Evolutionary conservation across 176 grass and related monocot genomes (phyloP), one percentile per base, ranked within the genome.

Genomic region (Lolium perenne): DNA sequence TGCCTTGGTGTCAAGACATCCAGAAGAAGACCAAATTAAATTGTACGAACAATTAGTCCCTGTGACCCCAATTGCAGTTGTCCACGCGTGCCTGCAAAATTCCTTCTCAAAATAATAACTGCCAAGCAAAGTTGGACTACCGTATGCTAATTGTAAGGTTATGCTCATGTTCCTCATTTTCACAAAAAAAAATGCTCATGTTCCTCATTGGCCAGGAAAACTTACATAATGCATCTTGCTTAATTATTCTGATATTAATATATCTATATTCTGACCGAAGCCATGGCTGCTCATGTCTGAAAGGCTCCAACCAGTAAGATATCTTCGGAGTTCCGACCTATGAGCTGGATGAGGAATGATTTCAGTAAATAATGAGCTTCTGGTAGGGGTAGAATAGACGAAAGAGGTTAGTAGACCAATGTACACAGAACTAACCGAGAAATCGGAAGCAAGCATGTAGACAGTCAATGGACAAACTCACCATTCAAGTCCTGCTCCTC

Each of bases 231-330:
- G 48, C 4, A 79, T 50, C 25, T 2, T 29, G 26, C 38, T 87
- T 56, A 79, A 79, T 87, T 83, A 12, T 66, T 32, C 49, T 60
- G 26, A 11, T 23, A 80, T 21, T 90, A 83, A 13, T 83, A 41
- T 83, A 87, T 29, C 12, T 43, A 20, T 77, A 54, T 40, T 35
- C 43, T 82, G 72, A 64, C 54, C 12, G 45, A 18, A 81, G 17
- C 23, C 56, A 46, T 66, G 2, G 10, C 20, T 17, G 63, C 9
- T 40, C 25, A 49, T 81, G 35, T 54, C 69, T 85, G 45, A 78
- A 78, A 78, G 21, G 79, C 71, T 86, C 45, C 65, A 35, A 35
- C 32, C 32, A 35, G 32, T 35, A 35, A 35, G 32, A 35, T 35
- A 70, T 7, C 25, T 71, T 83, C 55, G 65, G 70, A 64, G 18